Conservation (phyloP, 2,329 filamentous ascomycete species). For the Pseudogymnoascus sp. region DNA sequence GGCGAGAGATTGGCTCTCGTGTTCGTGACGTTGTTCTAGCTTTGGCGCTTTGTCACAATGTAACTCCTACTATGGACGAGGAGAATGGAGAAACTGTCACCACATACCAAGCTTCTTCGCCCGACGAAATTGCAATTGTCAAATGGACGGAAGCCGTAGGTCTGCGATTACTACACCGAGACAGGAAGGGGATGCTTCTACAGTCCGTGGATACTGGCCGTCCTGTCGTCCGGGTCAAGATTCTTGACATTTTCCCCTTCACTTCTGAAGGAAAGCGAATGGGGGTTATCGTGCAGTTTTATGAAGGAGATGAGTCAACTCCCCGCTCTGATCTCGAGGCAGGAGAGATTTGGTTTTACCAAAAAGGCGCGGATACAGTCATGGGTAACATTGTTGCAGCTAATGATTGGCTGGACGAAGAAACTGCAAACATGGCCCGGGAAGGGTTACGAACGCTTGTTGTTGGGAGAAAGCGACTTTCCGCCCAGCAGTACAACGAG, state of each 20-base stretch:
- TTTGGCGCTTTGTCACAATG: constrained; percentile 90
- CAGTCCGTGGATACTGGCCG: constrained; percentile 68
- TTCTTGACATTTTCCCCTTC: constrained; percentile 93
- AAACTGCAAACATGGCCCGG: constrained; percentile 98
- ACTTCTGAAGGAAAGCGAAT: constrained; percentile 97
- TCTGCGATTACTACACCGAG: constrained; percentile 72
- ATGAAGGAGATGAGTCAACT: constrained; percentile 45
- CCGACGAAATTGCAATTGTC: constrained; percentile 96
- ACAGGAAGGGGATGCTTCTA: constrained; percentile 77
- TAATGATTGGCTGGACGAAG: constrained; percentile 98
- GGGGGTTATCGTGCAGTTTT: constrained; percentile 91
- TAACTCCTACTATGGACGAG: constrained; percentile 84
- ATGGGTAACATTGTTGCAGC: constrained; percentile 93
- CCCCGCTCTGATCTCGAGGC: constrained; percentile 42
- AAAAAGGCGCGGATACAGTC: constrained; percentile 96
- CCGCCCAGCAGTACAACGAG: constrained; percentile 67
- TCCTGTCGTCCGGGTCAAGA: constrained; percentile 73
- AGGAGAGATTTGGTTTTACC: constrained; percentile 94
- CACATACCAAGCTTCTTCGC: constrained; percentile 92
- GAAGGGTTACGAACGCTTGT: constrained; percentile 92
- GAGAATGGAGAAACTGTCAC: constrained; percentile 69
- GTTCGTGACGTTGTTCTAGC: constrained; percentile 91
- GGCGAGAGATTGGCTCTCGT: constrained; percentile 86
- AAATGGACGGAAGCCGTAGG: constrained; percentile 92
- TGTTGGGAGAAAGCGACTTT: constrained; percentile 84